Evolutionary conservation across 176 grass and related monocot species (phyloP).

Genomic region (Aegilops tauschii): DNA sequence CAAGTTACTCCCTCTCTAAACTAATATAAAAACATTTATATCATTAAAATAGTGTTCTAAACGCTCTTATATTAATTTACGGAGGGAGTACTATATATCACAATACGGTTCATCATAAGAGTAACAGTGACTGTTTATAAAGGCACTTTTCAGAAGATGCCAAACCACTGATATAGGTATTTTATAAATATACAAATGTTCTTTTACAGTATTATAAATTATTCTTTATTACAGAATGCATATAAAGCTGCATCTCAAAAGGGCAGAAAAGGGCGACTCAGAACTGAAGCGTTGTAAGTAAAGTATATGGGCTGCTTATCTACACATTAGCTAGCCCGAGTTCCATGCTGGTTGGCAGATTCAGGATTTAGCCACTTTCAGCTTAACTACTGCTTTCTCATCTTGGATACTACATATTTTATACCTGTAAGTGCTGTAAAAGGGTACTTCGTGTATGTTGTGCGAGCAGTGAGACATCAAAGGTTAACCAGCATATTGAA

Average conservation of each 20-base stretch:
- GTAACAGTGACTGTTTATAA: not conserved
- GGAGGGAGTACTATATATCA: not conserved
- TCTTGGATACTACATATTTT: not conserved
- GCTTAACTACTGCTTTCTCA: not conserved
- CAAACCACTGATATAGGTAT: not conserved
- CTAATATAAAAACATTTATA: too few species aligned
- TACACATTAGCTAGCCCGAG: slow-evolving; percentile 9
- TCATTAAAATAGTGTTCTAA: too few species aligned
- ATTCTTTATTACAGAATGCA: not conserved
- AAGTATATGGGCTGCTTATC: not conserved
- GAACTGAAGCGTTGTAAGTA: not conserved
- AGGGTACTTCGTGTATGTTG: not conserved
- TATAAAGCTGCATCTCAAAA: slow-evolving; percentile 6
- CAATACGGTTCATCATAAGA: not conserved
- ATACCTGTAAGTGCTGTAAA: not conserved
- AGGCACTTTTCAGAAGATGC: slow-evolving; percentile 17
- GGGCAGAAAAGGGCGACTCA: not conserved
- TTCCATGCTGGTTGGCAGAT: slow-evolving; percentile 20
- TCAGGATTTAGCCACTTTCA: slow-evolving; percentile 18
- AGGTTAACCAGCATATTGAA: not conserved
- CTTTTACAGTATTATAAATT: not conserved
- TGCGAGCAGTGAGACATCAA: not conserved
- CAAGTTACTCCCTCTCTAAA: too few species aligned
- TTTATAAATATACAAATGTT: not conserved
- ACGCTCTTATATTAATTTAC: too few species aligned